A percentile compares a stretch with the other conserved stretches of the same genome.
Conservation (phyloP, 768 basidiomycete species). For the Fomitopsis serialis region DNA sequence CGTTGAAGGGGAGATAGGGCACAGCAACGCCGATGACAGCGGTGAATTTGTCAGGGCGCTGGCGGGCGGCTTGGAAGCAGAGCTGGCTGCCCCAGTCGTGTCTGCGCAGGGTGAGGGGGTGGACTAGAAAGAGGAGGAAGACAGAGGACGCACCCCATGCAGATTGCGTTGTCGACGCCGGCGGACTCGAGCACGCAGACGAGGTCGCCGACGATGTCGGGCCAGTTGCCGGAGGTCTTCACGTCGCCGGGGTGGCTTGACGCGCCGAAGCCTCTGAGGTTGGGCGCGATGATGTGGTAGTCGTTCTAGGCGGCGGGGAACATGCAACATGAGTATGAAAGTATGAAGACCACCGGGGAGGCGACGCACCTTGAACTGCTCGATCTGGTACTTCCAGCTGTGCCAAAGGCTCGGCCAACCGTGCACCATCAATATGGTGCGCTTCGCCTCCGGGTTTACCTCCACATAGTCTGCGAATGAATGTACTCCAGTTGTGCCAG, state of each 20-base stretch:
- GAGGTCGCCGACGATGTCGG: constrained; percentile 58
- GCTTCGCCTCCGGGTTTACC: constrained; percentile 47
- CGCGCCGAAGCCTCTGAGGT: constrained; percentile 66
- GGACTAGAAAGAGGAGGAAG: background rate
- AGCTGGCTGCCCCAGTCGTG: constrained; percentile 74
- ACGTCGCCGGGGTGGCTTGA: constrained; percentile 64
- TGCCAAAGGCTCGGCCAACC: constrained; percentile 81
- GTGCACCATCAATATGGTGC: constrained; percentile 63
- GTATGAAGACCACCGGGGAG: background rate
- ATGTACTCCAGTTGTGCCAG: background rate
- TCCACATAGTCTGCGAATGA: constrained; percentile 51
- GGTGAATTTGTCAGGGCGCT: constrained; percentile 58
- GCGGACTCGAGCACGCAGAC: constrained; percentile 56
- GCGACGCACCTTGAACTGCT: constrained; percentile 48
- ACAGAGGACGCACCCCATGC: constrained; percentile 51
- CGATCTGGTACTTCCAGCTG: constrained; percentile 67
- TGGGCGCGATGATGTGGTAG: constrained; percentile 56
- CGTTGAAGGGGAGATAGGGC: constrained; percentile 54
- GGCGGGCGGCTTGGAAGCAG: constrained; percentile 65
- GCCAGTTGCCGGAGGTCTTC: constrained; percentile 50
- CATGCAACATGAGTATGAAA: background rate
- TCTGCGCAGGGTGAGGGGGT: constrained; percentile 25
- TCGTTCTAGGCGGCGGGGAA: constrained; percentile 34
- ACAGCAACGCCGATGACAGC: constrained; percentile 54
- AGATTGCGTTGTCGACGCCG: constrained; percentile 42